phyloP scores from a whole-genome alignment of 257 asterid species.

The Verbena officinalis region DNA sequence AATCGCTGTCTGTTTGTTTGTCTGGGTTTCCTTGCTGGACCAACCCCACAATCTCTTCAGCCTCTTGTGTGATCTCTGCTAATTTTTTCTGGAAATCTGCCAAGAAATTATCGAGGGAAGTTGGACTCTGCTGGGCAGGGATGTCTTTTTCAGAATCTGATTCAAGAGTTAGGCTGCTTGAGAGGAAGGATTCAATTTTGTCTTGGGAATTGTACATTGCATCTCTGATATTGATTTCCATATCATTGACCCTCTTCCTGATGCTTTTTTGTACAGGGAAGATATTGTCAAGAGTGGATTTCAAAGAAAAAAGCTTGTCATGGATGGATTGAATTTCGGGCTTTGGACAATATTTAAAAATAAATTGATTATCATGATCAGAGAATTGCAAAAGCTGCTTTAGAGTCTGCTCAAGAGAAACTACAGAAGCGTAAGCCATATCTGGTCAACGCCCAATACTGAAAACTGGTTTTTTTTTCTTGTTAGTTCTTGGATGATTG shows the following conservation, averaged over 20 bases:
- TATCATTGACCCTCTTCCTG: neutral
- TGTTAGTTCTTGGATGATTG: neutral
- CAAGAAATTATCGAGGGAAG: neutral
- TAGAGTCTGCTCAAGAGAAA: neutral
- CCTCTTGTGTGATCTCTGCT: neutral
- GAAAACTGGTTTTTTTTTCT: neutral
- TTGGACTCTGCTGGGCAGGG: neutral
- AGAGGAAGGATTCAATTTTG: neutral
- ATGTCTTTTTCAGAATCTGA: neutral
- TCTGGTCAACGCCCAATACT: neutral
- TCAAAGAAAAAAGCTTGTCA: neutral
- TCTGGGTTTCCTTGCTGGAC: neutral
- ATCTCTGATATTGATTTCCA: neutral
- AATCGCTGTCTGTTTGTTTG: neutral
- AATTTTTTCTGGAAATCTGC: slow-evolving; percentile 7
- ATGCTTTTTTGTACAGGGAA: neutral
- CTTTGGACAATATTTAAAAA: neutral
- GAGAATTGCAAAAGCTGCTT: neutral
- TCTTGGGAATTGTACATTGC: neutral
- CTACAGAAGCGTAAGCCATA: slow-evolving; percentile 4
- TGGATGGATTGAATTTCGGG: neutral
- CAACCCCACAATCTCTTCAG: slow-evolving; percentile 17
- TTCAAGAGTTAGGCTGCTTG: neutral
- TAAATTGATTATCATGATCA: neutral
- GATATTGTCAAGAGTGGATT: neutral